Percentiles rank a stretch among this genome's conserved stretches.
phyloP scores from a whole-genome alignment of 257 asterid genomes.

The Oldenlandia corymbosa region DNA sequence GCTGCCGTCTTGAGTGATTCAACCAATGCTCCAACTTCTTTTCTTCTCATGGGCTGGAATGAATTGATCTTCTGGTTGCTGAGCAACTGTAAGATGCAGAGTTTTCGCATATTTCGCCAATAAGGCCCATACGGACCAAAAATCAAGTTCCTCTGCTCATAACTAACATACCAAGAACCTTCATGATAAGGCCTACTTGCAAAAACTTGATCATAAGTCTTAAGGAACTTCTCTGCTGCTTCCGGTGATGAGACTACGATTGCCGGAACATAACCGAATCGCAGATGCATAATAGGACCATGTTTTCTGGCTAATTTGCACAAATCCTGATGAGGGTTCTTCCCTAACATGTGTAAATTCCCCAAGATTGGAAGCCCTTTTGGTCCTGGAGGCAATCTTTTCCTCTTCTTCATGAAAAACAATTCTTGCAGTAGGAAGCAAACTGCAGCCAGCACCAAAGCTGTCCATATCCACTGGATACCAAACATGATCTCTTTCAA shows the following conservation, averaged over 20 bases:
- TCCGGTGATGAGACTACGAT: conserved; percentile 15
- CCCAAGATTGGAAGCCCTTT: conserved; percentile 3
- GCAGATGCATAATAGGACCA: conserved; percentile 17
- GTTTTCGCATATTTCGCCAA: conserved; percentile 19
- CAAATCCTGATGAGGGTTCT: conserved; percentile 2
- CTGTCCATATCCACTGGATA: conserved; percentile 7
- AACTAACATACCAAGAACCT: conserved; percentile 9
- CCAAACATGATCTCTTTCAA: background rate
- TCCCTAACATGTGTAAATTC: background rate
- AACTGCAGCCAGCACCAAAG: background rate
- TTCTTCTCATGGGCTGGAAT: conserved; percentile 6
- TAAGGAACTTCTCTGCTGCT: conserved; percentile 18
- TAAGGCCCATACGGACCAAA: conserved; percentile 14
- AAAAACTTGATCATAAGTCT: conserved; percentile 20
- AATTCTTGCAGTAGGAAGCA: background rate
- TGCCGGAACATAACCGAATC: conserved; percentile 12
- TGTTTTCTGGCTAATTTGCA: conserved; percentile 4
- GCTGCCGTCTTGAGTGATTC: conserved; percentile 5
- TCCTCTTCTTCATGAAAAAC: background rate
- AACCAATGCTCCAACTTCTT: conserved; percentile 8
- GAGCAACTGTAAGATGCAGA: conserved; percentile 13
- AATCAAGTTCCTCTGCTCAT: conserved; percentile 11
- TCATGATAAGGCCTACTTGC: conserved; percentile 16
- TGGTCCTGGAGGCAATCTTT: conserved; percentile 7
- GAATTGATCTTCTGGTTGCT: conserved; percentile 18